Evolutionary conservation across 805 yeast genomes (phyloP), one percentile per base, ranked within the genome.

Genomic region (Candida caryicola): DNA sequence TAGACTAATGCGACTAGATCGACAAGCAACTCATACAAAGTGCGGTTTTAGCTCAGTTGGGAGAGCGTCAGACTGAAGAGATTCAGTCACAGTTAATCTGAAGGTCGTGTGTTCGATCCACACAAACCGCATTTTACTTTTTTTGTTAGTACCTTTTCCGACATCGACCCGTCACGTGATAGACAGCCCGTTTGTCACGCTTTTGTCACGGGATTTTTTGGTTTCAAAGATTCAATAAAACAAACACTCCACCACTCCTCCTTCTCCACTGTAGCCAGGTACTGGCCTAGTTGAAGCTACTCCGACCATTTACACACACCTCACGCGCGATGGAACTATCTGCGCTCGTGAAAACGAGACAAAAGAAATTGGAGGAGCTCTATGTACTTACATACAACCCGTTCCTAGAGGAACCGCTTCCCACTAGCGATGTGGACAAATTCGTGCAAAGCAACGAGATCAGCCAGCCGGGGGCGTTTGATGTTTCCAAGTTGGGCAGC

Each of bases 51-150:
- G 62, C 62, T 57, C 62, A 57, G 60, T 55, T 54, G 62, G 62
- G 62, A 57, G 62, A 57, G 62, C 62, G 62, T 54, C 62, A 57
- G 62, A 57, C 62, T 57, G 62, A 56, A 50, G 55, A 40, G 36
- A 40, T 52, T 52, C 52, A 47, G 62, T 57, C 56, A 46, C 55
- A 54, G 55, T 51, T 52, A 52, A 79, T 80, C 85, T 81, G 85
- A 76, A 82, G 88, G 88, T 81, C 85, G 82, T 79, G 86, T 78
- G 87, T 82, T 82, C 87, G 82, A 81, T 79, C 86, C 87, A 78
- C 86, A 79, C 77, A 76, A 74, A 62, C 73, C 79, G 81, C 81
- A 76, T 50, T 39, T 43, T 48, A 54, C 60, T 34, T 33, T 29
- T 15, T 21, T n/a, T 18, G 17, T 3, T 27, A 27, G 10, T 4